phyloP scores from a whole-genome alignment of 1,284 basidiomycete species.

The Entoloma clypeatum region DNA sequence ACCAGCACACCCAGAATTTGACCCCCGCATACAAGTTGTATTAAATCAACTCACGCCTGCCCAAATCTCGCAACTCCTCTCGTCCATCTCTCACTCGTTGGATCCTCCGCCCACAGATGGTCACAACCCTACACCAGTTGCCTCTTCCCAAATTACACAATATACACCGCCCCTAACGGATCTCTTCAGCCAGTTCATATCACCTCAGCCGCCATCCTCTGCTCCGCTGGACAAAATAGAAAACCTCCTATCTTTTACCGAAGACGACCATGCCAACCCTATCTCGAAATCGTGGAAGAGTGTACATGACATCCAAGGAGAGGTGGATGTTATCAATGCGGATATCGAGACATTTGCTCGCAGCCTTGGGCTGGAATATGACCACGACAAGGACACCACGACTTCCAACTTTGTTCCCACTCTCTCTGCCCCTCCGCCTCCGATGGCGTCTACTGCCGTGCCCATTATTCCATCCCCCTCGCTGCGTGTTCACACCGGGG shows the following conservation, averaged over 20 bases:
- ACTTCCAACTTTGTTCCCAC: not conserved
- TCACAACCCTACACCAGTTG: constrained; percentile 13
- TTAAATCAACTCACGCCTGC: constrained; percentile 62
- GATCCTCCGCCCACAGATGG: constrained; percentile 20
- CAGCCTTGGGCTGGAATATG: constrained; percentile 65
- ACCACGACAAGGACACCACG: constrained; percentile 26
- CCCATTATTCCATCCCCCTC: not conserved
- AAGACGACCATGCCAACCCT: constrained; percentile 5
- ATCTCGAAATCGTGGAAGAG: constrained; percentile 59
- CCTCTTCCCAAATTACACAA: constrained; percentile 22
- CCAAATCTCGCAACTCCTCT: constrained; percentile 69
- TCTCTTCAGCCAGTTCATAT: constrained; percentile 28
- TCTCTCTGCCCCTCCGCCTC: constrained; percentile 11
- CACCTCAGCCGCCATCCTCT: constrained; percentile 14
- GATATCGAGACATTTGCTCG: constrained; percentile 71
- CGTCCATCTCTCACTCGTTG: constrained; percentile 44
- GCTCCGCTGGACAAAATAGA: constrained; percentile 22
- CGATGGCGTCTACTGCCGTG: constrained; percentile 8
- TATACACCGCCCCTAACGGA: constrained; percentile 31
- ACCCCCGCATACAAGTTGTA: constrained; percentile 56
- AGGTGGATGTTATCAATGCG: constrained; percentile 69
- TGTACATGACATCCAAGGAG: constrained; percentile 63
- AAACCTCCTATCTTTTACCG: constrained; percentile 37
- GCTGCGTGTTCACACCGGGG: no score
- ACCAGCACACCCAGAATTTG: constrained; percentile 31